Evolutionary conservation across 1,139 yeast genomes (phyloP), one percentile per base, ranked within the genome.

Genomic region (Blastobotrys niveus): DNA sequence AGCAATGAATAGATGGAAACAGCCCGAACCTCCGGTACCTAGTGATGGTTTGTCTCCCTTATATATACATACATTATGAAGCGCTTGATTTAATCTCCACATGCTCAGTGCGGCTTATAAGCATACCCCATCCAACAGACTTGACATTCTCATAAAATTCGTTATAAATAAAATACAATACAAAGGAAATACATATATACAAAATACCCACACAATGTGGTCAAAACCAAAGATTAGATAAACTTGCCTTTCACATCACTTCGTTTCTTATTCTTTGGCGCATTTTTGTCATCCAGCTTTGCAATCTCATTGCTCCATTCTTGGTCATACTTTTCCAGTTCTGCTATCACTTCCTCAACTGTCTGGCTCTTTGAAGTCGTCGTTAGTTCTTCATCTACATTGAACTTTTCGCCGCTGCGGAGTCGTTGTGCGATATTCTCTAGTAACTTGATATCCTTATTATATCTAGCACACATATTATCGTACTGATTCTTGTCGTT

Each of bases 291-390:
- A 7, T 32, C 39, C 38, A 21, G 20, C 14, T 38, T 9, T 7
- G n/a, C n/a, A 29, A 44, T 24, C 22, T 41, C 39, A 6, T 26
- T 17, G 15, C 44, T 34, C 49, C 49, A 46, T 22, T 37, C 41
- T 15, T 43, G 15, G 21, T 52, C 53, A 20, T 46, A 34, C 9
- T 38, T 33, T 25, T 48, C 51, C 17, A 52, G 40, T 15, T 52
- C 53, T 10, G 36, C 33, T 20, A 52, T 17, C 15, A 48, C 37
- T 8, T 48, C 46, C 18, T 52, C 53, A 24, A 48, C n/a, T n/a
- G 18, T 2, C 38, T 33, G 27, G 44, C 10, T 3, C 12, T 29
- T 43, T 29, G 38, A 35, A 26, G 37, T 19, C 10, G 41, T 34
- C 5, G 41, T 44, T 25, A 50, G 38, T 25, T 52, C 54, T 18